These are phyloP conservation scores for Delphinella strobiligena DNA, from an alignment of 2,329 filamentous ascomycete species.

Conservation along the genomic window DNA sequence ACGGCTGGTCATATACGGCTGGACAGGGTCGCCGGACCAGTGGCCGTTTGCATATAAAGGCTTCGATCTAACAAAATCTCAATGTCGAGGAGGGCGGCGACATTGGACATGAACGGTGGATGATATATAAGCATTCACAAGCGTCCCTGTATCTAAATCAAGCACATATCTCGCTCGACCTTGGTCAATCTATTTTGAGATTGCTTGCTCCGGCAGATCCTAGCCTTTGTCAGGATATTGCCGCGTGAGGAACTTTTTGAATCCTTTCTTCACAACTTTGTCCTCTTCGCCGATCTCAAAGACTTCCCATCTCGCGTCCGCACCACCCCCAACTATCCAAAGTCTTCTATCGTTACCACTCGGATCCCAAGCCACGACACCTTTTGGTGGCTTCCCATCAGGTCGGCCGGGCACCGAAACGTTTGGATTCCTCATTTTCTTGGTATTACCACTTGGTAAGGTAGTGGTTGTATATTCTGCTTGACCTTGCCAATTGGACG, in stretches of 20 bases:
- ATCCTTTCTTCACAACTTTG: constrained; percentile 16
- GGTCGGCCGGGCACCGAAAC: constrained; percentile 41
- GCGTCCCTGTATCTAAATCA: no score
- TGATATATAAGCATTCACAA: no score
- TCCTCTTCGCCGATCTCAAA: constrained; percentile 19
- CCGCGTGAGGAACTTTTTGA: constrained; percentile 20
- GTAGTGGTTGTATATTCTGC: constrained; percentile 16
- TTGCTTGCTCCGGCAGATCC: no score
- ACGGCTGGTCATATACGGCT: no score
- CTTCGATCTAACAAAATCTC: no score
- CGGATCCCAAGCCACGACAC: constrained; percentile 64
- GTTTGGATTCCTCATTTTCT: constrained; percentile 20
- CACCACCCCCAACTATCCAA: constrained; percentile 22
- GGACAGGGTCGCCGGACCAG: no score
- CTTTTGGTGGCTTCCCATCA: constrained; percentile 57
- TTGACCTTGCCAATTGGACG: constrained; percentile 28
- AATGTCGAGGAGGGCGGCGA: no score
- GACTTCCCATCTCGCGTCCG: constrained; percentile 22
- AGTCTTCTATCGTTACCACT: constrained; percentile 11
- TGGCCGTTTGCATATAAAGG: no score
- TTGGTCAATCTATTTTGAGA: no score
- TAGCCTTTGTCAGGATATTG: constrained; percentile 17
- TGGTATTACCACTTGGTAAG: constrained; percentile 24
- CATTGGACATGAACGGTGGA: no score
- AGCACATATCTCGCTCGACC: no score